Conservation (phyloP, 345 rosid species). For the Citrus medica region DNA sequence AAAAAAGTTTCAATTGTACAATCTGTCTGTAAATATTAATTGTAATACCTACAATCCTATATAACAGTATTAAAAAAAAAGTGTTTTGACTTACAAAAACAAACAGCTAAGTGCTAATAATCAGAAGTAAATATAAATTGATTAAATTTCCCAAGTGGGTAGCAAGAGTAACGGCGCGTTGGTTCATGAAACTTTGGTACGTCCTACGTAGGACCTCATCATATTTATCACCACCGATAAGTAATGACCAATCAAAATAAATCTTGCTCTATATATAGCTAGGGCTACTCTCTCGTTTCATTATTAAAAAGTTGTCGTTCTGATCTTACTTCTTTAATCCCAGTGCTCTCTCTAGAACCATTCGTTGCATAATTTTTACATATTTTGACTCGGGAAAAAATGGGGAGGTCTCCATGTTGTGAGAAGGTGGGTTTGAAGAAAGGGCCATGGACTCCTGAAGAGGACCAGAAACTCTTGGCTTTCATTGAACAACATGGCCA, state of each 20-base stretch:
- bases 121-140: too few species aligned
- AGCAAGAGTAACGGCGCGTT: neutral
- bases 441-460: slow-evolving; percentile 67
- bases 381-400: neutral
- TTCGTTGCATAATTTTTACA: neutral
- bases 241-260: neutral
- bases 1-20: too few species aligned
- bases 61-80: too few species aligned
- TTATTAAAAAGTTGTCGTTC: too few species aligned
- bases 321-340: too few species aligned
- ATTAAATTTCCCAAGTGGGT: neutral
- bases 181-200: neutral
- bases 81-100: neutral
- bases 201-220: neutral
- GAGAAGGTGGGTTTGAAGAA: slow-evolving; percentile 56
- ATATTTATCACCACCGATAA: neutral
- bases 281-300: neutral
- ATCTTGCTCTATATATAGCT: slow-evolving; percentile 1
- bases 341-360: too few species aligned
- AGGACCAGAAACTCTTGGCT: slow-evolving; percentile 54
- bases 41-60: too few species aligned
- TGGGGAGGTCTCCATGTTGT: slow-evolving; percentile 43
- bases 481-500: slow-evolving; percentile 49
- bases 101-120: too few species aligned
- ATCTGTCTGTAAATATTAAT: too few species aligned